Evolutionary conservation across 352 stramenopile genomes (phyloP).

Genomic region (Phytophthora cryptogea): DNA sequence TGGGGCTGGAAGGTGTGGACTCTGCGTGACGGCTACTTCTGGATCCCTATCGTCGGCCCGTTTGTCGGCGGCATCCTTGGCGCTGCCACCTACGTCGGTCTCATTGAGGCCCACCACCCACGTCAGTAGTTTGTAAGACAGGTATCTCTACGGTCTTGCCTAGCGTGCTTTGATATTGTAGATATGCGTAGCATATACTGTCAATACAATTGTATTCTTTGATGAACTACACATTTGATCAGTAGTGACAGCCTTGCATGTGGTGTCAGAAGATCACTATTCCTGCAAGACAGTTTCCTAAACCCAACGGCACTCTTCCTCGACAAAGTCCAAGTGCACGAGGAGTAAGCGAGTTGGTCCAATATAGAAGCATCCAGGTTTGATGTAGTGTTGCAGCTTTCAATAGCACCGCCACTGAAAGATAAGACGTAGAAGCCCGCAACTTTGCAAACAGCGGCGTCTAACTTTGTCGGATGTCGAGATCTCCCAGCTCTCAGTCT

Average conservation of each 20-base stretch:
- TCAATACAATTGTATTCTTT: constrained; percentile 21
- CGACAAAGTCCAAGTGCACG: background rate
- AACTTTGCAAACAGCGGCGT: background rate
- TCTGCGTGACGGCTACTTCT: constrained; percentile 22
- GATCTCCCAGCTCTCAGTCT: constrained; percentile 16
- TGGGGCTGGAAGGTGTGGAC: constrained; percentile 53
- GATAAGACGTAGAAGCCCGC: constrained; percentile 26
- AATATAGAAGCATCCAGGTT: constrained; percentile 1
- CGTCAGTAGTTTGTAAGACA: constrained; percentile 1
- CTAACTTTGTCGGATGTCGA: constrained; percentile 6
- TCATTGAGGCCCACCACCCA: constrained; percentile 30
- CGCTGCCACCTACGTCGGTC: constrained; percentile 25
- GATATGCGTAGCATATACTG: constrained; percentile 5
- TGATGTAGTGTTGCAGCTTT: constrained; percentile 1
- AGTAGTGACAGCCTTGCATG: too few relatives aligned
- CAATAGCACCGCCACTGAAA: constrained; percentile 3
- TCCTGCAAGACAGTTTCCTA: background rate
- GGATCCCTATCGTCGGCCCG: constrained; percentile 38
- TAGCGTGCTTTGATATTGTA: background rate
- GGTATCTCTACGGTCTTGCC: too few relatives aligned
- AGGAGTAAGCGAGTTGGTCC: background rate
- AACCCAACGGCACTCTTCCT: constrained; percentile 11
- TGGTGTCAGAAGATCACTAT: constrained; percentile 1
- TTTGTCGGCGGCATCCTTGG: constrained; percentile 30
- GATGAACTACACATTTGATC: background rate